Conservation (phyloP, 2,329 filamentous ascomycete genomes). For the Paramyrothecium roridum region DNA sequence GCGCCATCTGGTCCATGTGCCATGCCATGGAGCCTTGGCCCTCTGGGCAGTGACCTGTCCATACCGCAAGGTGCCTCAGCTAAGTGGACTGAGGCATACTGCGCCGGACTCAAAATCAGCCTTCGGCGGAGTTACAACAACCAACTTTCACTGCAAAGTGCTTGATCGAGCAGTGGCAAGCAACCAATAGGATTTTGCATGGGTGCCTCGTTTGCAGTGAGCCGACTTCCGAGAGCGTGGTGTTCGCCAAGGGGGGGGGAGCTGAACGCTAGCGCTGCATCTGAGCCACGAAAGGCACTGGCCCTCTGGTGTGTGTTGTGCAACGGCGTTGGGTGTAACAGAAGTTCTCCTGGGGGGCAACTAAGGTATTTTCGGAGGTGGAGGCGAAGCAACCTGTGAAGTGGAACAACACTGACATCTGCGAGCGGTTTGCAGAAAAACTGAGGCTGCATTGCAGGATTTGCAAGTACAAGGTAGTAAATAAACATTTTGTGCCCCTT, state of each 20-base stretch:
- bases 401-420: neutral
- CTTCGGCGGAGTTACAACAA: constrained; percentile 1
- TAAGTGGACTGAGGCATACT: neutral
- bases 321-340: too few species aligned
- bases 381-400: neutral
- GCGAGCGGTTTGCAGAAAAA: too few species aligned
- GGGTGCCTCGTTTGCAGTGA: neutral
- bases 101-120: constrained; percentile 10
- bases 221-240: constrained; percentile 10
- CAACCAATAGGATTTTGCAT: constrained; percentile 12
- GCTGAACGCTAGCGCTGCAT: constrained; percentile 3
- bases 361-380: neutral
- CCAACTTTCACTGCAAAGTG: too few species aligned
- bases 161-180: neutral
- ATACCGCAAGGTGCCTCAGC: neutral
- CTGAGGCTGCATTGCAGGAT: too few species aligned
- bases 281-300: neutral
- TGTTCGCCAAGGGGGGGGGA: constrained; percentile 4
- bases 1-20: too few species aligned
- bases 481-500: too few species aligned
- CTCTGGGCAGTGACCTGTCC: too few species aligned
- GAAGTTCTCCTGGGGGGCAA: too few species aligned
- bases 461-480: neutral
- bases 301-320: neutral
- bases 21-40: too few species aligned